Percentiles rank a stretch among this genome's conserved stretches.
These are phyloP conservation scores for Neocatenulostroma microsporum DNA, from an alignment of 2,329 filamentous ascomycete genomes.

Conservation along the genomic window DNA sequence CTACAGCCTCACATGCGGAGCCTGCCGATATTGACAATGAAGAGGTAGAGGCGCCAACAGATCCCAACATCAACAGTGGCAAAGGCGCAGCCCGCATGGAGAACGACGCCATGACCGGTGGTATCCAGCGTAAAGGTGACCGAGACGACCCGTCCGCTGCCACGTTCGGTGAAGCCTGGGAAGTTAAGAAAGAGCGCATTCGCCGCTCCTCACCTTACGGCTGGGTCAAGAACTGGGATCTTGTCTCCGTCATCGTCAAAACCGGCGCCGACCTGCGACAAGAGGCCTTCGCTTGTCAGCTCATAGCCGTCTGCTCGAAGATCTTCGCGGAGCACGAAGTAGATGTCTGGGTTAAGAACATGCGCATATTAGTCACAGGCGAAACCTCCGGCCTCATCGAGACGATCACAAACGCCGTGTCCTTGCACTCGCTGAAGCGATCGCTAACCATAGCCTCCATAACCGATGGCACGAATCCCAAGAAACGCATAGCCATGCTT, in stretches of 20 bases:
- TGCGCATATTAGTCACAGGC: slow-evolving; percentile 79
- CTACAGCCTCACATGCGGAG: slow-evolving; percentile 42
- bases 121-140: slow-evolving; percentile 65
- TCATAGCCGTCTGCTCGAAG: slow-evolving; percentile 72
- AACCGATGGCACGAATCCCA: slow-evolving; percentile 64
- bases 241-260: slow-evolving; percentile 81
- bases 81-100: slow-evolving; percentile 79
- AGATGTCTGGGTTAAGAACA: slow-evolving; percentile 80
- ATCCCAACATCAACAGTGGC: slow-evolving; percentile 52
- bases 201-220: slow-evolving; percentile 76
- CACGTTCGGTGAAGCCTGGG: slow-evolving; percentile 81
- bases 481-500: slow-evolving; percentile 69
- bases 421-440: slow-evolving; percentile 76
- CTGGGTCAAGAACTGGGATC: slow-evolving; percentile 85
- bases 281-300: slow-evolving; percentile 78
- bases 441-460: slow-evolving; percentile 69
- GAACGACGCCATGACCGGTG: slow-evolving; percentile 80
- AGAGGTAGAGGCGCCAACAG: slow-evolving; percentile 24
- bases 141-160: slow-evolving; percentile 79
- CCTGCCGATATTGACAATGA: slow-evolving; percentile 52
- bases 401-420: slow-evolving; percentile 82
- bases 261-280: slow-evolving; percentile 75
- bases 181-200: slow-evolving; percentile 74
- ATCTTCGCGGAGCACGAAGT: slow-evolving; percentile 70
- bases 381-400: slow-evolving; percentile 79